Conservation (phyloP, 1,139 yeast species). For the Debaryomyces nepalensis region DNA sequence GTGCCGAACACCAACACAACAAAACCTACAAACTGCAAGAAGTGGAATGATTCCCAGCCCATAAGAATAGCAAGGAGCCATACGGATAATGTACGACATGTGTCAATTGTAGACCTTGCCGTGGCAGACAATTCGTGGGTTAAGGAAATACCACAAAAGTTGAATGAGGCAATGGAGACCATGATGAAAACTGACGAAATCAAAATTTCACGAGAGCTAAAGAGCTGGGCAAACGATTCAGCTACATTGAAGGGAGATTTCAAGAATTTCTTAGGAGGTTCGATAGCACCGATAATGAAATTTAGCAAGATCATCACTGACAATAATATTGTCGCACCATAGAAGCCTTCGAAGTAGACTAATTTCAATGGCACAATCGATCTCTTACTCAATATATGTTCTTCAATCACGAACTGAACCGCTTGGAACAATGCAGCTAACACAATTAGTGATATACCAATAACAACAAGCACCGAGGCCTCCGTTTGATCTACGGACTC, state of each 20-base stretch:
- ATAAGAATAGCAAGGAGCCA: slow-evolving; percentile 75
- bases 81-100: slow-evolving; percentile 74
- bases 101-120: slow-evolving; percentile 78
- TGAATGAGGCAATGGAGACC: slow-evolving; percentile 74
- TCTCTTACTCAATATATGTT: slow-evolving; percentile 60
- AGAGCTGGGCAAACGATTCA: slow-evolving; percentile 56
- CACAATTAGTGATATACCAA: slow-evolving; percentile 65
- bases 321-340: slow-evolving; percentile 57
- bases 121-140: slow-evolving; percentile 75
- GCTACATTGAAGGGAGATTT: slow-evolving; percentile 60
- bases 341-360: slow-evolving; percentile 78
- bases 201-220: slow-evolving; percentile 46
- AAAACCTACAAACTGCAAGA: slow-evolving; percentile 69
- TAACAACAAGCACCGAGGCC: slow-evolving; percentile 28
- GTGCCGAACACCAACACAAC: slow-evolving; percentile 71
- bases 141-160: slow-evolving; percentile 73
- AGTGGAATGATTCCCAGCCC: slow-evolving; percentile 77
- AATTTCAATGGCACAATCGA: slow-evolving; percentile 65
- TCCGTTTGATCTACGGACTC: slow-evolving; percentile 14
- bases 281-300: slow-evolving; percentile 41
- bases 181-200: slow-evolving; percentile 65
- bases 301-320: slow-evolving; percentile 49
- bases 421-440: slow-evolving; percentile 73
- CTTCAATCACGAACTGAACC: slow-evolving; percentile 78
- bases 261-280: slow-evolving; percentile 37